These are phyloP conservation scores for Rostrohypoxylon terebratum DNA, from an alignment of 495 filamentous ascomycete species.

Conservation along the genomic window DNA sequence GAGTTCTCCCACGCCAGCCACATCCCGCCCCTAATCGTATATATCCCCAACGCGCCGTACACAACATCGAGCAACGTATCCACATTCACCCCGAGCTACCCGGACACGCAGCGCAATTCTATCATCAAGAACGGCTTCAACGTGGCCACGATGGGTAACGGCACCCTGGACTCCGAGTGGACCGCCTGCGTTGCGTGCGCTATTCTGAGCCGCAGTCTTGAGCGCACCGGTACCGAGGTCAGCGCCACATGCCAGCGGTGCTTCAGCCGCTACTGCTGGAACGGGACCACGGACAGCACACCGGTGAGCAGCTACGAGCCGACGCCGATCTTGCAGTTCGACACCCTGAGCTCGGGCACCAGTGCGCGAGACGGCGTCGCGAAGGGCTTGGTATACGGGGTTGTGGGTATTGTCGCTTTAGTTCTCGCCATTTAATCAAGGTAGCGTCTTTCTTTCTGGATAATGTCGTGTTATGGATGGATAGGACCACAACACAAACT, in stretches of 20 bases:
- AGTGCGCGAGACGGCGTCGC: constrained; percentile 6
- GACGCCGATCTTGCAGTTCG: constrained; percentile 25
- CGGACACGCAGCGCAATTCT: constrained; percentile 71
- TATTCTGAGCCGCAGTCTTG: constrained; percentile 79
- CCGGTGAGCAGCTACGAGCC: constrained; percentile 52
- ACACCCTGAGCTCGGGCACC: constrained; percentile 4
- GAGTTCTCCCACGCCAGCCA: constrained; percentile 68
- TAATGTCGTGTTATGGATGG: background rate
- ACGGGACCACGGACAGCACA: constrained; percentile 70
- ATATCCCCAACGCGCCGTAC: constrained; percentile 91
- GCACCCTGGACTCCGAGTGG: constrained; percentile 78
- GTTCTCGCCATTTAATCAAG: constrained; percentile 16
- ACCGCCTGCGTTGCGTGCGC: constrained; percentile 86
- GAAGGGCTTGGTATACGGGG: constrained; percentile 27
- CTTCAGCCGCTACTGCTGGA: constrained; percentile 89
- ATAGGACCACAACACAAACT: background rate
- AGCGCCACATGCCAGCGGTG: constrained; percentile 77
- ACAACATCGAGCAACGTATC: constrained; percentile 75
- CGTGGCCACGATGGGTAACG: constrained; percentile 83
- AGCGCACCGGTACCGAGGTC: constrained; percentile 71
- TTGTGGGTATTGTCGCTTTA: constrained; percentile 24
- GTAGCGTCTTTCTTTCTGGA: background rate
- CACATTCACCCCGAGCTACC: constrained; percentile 75
- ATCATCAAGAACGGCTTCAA: constrained; percentile 89
- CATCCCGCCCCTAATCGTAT: constrained; percentile 80